Conservation (phyloP, 2,329 filamentous ascomycete species). For the Diplocarpon rosae region DNA sequence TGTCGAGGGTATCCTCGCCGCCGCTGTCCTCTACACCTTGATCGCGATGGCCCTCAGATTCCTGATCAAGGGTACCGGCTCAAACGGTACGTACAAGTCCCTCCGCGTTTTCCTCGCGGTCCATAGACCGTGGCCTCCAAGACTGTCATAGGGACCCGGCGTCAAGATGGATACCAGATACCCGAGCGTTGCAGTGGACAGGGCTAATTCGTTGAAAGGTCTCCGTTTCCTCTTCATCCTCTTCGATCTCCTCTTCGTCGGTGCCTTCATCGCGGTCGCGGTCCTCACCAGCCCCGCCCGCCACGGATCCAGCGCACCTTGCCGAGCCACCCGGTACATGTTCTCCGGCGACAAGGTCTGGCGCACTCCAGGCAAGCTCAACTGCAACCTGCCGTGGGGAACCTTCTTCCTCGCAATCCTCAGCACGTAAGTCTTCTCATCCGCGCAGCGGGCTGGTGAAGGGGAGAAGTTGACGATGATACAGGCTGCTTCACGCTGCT, state of each 20-base stretch:
- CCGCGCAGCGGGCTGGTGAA: background rate
- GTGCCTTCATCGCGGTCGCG: constrained; percentile 34
- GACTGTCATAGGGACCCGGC: too few species aligned
- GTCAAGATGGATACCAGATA: too few species aligned
- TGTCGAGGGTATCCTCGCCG: constrained; percentile 35
- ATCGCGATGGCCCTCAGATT: constrained; percentile 28
- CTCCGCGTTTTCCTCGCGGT: too few species aligned
- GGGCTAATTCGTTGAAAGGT: background rate
- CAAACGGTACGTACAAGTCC: constrained; percentile 9
- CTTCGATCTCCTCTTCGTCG: constrained; percentile 31
- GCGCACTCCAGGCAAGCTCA: constrained; percentile 9
- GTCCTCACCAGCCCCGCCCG: constrained; percentile 31
- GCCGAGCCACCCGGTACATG: constrained; percentile 19
- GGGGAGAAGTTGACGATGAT: background rate
- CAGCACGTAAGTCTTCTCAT: constrained; percentile 31
- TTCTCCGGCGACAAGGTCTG: constrained; percentile 15
- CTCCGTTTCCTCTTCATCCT: constrained; percentile 32
- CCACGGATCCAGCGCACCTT: constrained; percentile 27
- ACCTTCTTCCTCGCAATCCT: constrained; percentile 35
- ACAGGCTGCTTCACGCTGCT: constrained; percentile 32
- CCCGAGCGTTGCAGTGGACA: too few species aligned
- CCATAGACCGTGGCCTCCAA: too few species aligned
- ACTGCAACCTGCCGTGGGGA: constrained; percentile 33
- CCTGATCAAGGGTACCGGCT: constrained; percentile 26
- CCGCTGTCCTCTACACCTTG: constrained; percentile 34